phyloP scores from a whole-genome alignment of 305 asterid species.

The Solanum chacoense region DNA sequence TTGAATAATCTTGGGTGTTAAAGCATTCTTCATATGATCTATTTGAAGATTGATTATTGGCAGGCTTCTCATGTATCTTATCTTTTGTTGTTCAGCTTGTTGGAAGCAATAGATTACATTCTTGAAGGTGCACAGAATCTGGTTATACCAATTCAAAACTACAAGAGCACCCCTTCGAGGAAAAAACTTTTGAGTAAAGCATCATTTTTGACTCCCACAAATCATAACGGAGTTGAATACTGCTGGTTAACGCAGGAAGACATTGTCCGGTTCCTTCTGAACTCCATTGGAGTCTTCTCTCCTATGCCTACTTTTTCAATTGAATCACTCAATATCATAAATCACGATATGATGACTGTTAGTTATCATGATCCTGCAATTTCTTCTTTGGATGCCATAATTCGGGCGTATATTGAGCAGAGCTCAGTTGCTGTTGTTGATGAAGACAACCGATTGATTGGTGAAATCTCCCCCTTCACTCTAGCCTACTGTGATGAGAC shows the following conservation, averaged over 20 bases:
- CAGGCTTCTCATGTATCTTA: neutral
- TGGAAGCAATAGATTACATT: conserved; percentile 64
- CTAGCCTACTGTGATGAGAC: conserved; percentile 70
- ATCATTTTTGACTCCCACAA: conserved; percentile 1
- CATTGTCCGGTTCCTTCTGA: conserved; percentile 65
- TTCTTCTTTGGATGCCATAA: conserved; percentile 35
- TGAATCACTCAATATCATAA: conserved; percentile 47
- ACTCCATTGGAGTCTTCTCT: conserved; percentile 60
- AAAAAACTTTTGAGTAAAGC: conserved; percentile 28
- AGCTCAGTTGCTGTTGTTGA: conserved; percentile 63
- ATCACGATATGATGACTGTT: conserved; percentile 40
- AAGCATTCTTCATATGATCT: neutral
- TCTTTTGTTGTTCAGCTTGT: conserved; percentile 33
- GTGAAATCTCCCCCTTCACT: conserved; percentile 64
- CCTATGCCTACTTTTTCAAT: conserved; percentile 44
- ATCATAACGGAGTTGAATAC: conserved; percentile 24
- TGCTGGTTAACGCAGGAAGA: conserved; percentile 81
- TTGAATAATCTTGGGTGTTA: neutral
- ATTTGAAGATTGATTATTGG: neutral
- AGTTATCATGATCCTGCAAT: conserved; percentile 41
- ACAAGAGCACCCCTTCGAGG: conserved; percentile 26
- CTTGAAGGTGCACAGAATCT: conserved; percentile 77
- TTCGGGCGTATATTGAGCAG: conserved; percentile 36
- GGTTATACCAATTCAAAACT: conserved; percentile 52
- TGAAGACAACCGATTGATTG: conserved; percentile 39